A percentile compares a stretch with the other conserved stretches of the same genome.
phyloP scores from a whole-genome alignment of 2,329 filamentous ascomycete species.

The Colletotrichum tamarilloi region DNA sequence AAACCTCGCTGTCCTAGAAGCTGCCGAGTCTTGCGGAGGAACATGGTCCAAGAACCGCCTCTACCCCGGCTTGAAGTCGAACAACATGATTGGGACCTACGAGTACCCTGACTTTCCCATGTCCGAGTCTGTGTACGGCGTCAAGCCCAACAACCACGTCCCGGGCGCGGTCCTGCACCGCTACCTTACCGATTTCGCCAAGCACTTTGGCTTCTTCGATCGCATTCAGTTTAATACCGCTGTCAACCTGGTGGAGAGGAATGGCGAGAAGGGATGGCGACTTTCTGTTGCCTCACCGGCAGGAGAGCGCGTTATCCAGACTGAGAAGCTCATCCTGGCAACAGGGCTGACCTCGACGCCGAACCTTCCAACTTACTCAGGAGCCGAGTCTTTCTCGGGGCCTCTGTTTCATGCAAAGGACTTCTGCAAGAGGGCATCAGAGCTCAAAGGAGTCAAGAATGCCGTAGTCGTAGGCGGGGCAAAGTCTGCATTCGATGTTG shows the following conservation, averaged over 20 bases:
- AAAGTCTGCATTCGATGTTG: background rate
- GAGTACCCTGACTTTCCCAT: constrained; percentile 75
- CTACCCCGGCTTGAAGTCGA: constrained; percentile 70
- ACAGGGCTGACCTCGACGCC: constrained; percentile 60
- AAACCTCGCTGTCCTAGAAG: constrained; percentile 62
- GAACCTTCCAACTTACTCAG: constrained; percentile 59
- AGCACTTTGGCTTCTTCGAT: background rate
- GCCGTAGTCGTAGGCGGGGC: background rate
- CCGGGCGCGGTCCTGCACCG: background rate
- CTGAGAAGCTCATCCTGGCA: constrained; percentile 59
- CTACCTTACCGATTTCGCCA: background rate
- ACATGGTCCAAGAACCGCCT: constrained; percentile 70
- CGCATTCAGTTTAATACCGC: background rate
- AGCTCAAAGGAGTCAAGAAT: background rate
- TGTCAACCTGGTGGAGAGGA: background rate
- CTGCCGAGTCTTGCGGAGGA: constrained; percentile 63
- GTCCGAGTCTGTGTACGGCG: constrained; percentile 55
- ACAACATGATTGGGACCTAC: constrained; percentile 72
- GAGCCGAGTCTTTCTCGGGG: constrained; percentile 46
- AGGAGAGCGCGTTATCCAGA: constrained; percentile 32
- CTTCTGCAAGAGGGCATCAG: background rate
- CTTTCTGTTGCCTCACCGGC: background rate
- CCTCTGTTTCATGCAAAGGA: background rate
- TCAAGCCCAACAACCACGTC: constrained; percentile 37
- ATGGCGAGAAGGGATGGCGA: background rate